Base-by-base conservation (phyloP, 805 yeast genomes). In the Barnettozyma sucrosica region DNA sequence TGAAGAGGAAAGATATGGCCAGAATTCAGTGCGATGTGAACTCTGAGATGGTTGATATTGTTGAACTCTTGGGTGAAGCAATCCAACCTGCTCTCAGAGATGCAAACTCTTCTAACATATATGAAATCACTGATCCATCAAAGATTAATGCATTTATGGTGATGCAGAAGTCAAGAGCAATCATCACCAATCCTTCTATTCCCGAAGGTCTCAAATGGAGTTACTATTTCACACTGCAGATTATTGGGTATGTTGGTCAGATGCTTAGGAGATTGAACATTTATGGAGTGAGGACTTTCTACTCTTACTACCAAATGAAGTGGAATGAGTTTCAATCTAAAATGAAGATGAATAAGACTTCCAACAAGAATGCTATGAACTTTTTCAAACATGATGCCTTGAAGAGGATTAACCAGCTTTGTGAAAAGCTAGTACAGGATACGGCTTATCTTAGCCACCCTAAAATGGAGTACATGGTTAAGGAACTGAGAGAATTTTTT, bases 221-320 rank as follows among this genome's bases (percentile, higher is more conserved):
- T 32, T 77, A 81, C 51, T 82, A 70, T 56, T 81, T 76, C 55
- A 71, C 79, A 20, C 59, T 88, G 7, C 84, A 79, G 51, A 56
- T 85, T 4, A 66, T 93, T 40, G 79, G 80, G 4, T 78, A 80
- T 33, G 82, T 83, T 7, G 96, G 96, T 0, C 89, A 79, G 57
- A 78, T 83, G 67, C 64, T 81, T 23, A 70, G 81, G 57, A 63
- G 90, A 48, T 67, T 93, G 32, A 83, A 82, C 55, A 79, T 86
- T 18, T 95, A 93, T 64, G 98, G 99, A 0, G 69, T 92, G 7
- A 66, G 76, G 41, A 82, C 95, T 0, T 93, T 93, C 59, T 84
- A 77, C 62, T 69, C 74, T 7, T 85, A 84, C 61, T 83, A 82
- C 59, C 57, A 63, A 36, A 83, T 81, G 46, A 84, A 84, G 51